Evolutionary conservation across 805 yeast genomes (phyloP), one percentile per base, ranked within the genome.

Genomic region (Candida maltosa): DNA sequence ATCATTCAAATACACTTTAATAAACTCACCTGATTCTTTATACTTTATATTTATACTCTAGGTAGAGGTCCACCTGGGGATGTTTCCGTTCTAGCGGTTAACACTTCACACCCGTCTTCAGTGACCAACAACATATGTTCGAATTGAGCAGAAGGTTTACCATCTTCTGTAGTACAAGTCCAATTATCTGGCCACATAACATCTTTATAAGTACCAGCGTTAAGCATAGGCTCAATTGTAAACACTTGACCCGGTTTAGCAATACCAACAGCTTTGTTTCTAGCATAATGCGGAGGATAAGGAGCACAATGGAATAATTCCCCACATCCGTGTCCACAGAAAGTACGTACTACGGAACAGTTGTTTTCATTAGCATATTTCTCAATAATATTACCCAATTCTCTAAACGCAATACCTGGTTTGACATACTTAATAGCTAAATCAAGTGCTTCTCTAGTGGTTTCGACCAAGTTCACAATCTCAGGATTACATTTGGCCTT

Each of bases 161-260:
- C 98, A 56, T 93, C 98, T 26, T 79, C 80, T 12, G 98, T 93
- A 12, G 78, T 76, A 2, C 95, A 78, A 4, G 98, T 93, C 98
- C 98, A 93, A 60, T 87, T 84, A 60, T 93, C 98, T 3, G 98
- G 98, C 98, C 98, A 93, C 38, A 80, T 69, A 40, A 75, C 62
- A 60, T 89, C 97, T 52, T 76, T 76, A 66, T 76, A 83, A 0
- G 83, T 66, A 6, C 98, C 98, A 45, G 80, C 67, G 55, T 87
- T 84, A 47, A 93, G 76, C 98, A 93, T 93, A 30, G 98, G 98
- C 64, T 93, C 98, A 39, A 93, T 87, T 16, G 98, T 93, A 70
- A 93, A 93, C 10, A 86, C 87, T 83, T 89, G 85, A 16, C 98
- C 98, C 16, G 96, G 91, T 58, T 87, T 87, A 68, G 93, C 89